Evolutionary conservation across 2,329 filamentous ascomycete genomes (phyloP).

Genomic region (Phaeosphaeriaceae sp.): DNA sequence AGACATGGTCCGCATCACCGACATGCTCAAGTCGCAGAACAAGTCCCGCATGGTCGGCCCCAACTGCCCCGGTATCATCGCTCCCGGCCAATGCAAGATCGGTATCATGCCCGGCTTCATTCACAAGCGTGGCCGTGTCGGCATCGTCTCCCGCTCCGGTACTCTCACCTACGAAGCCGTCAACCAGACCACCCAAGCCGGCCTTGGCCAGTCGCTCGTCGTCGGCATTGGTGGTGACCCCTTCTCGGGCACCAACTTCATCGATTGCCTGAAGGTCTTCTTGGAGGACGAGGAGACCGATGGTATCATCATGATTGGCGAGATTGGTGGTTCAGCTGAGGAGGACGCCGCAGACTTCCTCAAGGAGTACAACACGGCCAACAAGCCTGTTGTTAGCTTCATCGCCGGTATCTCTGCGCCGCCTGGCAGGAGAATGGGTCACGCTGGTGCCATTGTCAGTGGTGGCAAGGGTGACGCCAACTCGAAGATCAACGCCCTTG

Average conservation of each 20-base stretch:
- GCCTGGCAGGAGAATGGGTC: slow-evolving; percentile 95
- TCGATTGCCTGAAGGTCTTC: slow-evolving; percentile 98
- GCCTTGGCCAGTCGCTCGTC: slow-evolving; percentile 96
- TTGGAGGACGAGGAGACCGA: slow-evolving; percentile 95
- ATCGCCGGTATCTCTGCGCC: slow-evolving; percentile 98
- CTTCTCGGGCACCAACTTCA: slow-evolving; percentile 99
- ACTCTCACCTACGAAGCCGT: slow-evolving; percentile 99
- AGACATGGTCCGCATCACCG: slow-evolving; percentile 99
- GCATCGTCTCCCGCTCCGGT: slow-evolving; percentile 97
- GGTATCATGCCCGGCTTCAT: slow-evolving; percentile 99
- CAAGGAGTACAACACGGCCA: slow-evolving; percentile 86
- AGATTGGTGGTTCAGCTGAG: slow-evolving; percentile 96
- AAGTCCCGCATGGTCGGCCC: slow-evolving; percentile 97
- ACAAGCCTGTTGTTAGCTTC: slow-evolving; percentile 97
- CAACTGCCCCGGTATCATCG: slow-evolving; percentile 98
- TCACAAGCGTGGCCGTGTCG: slow-evolving; percentile 98
- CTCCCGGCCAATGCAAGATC: slow-evolving; percentile 96
- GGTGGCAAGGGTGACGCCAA: slow-evolving; percentile 98
- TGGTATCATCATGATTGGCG: slow-evolving; percentile 99
- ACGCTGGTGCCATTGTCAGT: slow-evolving; percentile 96
- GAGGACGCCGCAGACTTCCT: slow-evolving; percentile 98
- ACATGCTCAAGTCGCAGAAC: slow-evolving; percentile 95
- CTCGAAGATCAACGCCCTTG: slow-evolving; percentile 95
- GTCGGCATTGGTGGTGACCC: slow-evolving; percentile 98
- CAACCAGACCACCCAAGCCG: slow-evolving; percentile 98